These are phyloP conservation scores for Bipolaris gigantea DNA, from an alignment of 2,329 filamentous ascomycete genomes.

Conservation along the genomic window DNA sequence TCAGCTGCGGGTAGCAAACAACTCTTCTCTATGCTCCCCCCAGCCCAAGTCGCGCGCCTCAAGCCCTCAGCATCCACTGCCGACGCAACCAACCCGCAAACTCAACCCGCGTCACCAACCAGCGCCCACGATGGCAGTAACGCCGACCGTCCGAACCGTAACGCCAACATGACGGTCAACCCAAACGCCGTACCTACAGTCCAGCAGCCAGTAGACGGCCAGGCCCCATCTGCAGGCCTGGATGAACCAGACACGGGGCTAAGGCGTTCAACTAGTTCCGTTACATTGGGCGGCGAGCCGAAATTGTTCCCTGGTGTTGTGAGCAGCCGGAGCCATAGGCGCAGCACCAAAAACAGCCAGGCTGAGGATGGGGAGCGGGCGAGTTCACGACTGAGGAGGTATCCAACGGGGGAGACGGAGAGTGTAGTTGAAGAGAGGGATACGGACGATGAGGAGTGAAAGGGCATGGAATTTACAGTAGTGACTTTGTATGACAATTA, in stretches of 20 bases:
- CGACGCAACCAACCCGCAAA: constrained; percentile 20
- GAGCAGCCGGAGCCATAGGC: constrained; percentile 47
- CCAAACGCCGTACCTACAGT: constrained; percentile 23
- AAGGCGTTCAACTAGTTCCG: constrained; percentile 28
- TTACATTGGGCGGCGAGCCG: constrained; percentile 59
- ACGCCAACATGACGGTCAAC: constrained; percentile 34
- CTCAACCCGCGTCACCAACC: constrained; percentile 31
- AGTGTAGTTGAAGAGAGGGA: constrained; percentile 14
- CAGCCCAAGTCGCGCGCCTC: constrained; percentile 44
- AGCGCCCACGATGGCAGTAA: constrained; percentile 22
- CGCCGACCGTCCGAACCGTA: constrained; percentile 32
- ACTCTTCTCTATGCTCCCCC: constrained; percentile 33
- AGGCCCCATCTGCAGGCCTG: background rate
- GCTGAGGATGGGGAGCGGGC: constrained; percentile 24
- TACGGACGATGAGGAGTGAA: constrained; percentile 13
- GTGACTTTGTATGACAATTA: background rate
- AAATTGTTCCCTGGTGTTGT: constrained; percentile 73
- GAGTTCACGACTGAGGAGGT: constrained; percentile 12
- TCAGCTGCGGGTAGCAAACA: constrained; percentile 42
- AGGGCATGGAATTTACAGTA: background rate
- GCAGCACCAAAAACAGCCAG: constrained; percentile 30
- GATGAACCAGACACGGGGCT: constrained; percentile 25
- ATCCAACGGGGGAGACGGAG: constrained; percentile 5
- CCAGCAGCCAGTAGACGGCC: constrained; percentile 30
- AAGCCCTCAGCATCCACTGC: constrained; percentile 29